These are phyloP conservation scores for Pythium inflatum DNA, from an alignment of 352 stramenopile genomes.

Conservation along the genomic window DNA sequence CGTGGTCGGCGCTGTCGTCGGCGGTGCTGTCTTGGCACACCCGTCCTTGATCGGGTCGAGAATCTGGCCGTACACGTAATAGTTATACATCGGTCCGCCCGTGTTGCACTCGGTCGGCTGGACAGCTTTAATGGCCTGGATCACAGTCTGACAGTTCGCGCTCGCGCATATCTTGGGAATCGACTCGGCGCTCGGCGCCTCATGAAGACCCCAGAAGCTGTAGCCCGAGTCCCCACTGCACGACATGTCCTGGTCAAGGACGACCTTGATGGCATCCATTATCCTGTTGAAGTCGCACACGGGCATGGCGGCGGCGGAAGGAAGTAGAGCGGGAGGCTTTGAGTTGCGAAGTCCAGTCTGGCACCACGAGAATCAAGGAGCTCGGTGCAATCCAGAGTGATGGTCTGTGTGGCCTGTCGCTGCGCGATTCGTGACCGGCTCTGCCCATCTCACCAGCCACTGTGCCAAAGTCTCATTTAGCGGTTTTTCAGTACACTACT, in stretches of 20 bases:
- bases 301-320: no score
- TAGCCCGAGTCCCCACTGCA: not conserved
- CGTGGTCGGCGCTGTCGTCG: not conserved
- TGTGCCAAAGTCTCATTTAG: no score
- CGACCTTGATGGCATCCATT: no score
- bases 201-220: not conserved
- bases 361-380: no score
- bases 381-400: no score
- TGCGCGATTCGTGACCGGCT: no score
- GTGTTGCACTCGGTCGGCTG: conserved; percentile 14
- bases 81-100: not conserved
- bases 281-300: no score
- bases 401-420: no score
- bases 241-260: not conserved
- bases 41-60: not conserved
- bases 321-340: no score
- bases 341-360: no score
- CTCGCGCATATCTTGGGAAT: conserved; percentile 6
- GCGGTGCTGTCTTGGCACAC: not conserved
- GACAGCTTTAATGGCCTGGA: not conserved
- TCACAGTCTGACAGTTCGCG: conserved; percentile 2
- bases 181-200: not conserved
- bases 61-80: conserved; percentile 5
- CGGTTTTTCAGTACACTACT: no score
- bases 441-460: no score